A percentile compares a stretch with the other conserved stretches of the same genome.
Conservation (phyloP, 2,329 filamentous ascomycete species). For the Bipolaris zeicola region DNA sequence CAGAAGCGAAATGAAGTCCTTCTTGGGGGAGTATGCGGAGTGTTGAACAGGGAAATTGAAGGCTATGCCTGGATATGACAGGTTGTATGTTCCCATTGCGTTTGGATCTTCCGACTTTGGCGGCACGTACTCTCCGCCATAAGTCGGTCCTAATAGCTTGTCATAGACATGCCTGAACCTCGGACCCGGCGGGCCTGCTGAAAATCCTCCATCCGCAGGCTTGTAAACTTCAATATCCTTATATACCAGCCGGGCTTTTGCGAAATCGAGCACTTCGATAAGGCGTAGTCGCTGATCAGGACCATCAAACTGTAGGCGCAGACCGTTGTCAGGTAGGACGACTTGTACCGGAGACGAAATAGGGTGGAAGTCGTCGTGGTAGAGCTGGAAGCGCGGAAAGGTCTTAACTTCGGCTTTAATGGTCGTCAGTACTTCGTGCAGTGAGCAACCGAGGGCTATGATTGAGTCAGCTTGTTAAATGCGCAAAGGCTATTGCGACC, state of each 20-base stretch:
- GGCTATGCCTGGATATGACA: conserved; percentile 93
- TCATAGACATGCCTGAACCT: conserved; percentile 91
- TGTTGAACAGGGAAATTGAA: conserved; percentile 84
- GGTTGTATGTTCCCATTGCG: conserved; percentile 75
- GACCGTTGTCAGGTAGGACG: conserved; percentile 79
- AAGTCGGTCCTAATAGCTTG: conserved; percentile 89
- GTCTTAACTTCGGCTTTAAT: conserved; percentile 84
- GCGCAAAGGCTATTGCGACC: conserved; percentile 3
- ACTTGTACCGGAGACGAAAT: conserved; percentile 76
- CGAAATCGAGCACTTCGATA: conserved; percentile 90
- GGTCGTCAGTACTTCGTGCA: conserved; percentile 86
- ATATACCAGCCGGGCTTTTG: conserved; percentile 81
- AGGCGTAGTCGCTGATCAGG: conserved; percentile 88
- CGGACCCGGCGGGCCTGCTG: conserved; percentile 62
- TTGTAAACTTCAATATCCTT: conserved; percentile 81
- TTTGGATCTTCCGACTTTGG: conserved; percentile 60
- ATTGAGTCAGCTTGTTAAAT: conserved; percentile 21
- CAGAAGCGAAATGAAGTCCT: conserved; percentile 84
- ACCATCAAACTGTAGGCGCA: conserved; percentile 91
- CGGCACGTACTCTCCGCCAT: conserved; percentile 87
- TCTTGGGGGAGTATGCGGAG: conserved; percentile 74
- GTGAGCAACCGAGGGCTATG: conserved; percentile 82
- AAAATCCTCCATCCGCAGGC: conserved; percentile 48
- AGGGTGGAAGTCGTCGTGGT: conserved; percentile 77
- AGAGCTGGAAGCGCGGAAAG: conserved; percentile 82